Evolutionary conservation across 169 alveolate species (phyloP).

Genomic region (Amoebophrya sp.): DNA sequence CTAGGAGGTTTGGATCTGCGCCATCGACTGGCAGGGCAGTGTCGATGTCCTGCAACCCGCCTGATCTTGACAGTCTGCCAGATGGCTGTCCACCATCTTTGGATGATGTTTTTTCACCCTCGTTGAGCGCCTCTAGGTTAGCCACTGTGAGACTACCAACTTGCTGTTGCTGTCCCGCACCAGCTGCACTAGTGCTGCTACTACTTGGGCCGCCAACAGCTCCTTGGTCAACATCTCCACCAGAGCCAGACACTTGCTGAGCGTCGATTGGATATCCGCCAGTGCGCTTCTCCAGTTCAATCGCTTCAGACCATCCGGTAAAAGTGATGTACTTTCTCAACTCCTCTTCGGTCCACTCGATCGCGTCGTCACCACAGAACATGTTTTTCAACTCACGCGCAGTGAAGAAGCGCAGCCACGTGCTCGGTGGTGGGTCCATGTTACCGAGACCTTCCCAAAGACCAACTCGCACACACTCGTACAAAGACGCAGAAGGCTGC

Average conservation of each 20-base stretch:
- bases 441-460: neutral
- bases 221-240: too few species aligned
- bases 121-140: neutral
- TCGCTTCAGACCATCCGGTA: neutral
- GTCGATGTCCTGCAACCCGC: neutral
- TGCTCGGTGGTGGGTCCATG: neutral
- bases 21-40: neutral
- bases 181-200: too few species aligned
- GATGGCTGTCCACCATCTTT: neutral
- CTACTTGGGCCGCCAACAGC: neutral
- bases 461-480: neutral
- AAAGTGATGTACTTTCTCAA: neutral
- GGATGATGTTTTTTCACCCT: neutral
- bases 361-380: neutral
- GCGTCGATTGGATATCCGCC: neutral
- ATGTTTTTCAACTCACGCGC: neutral
- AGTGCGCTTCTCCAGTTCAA: neutral
- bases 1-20: neutral
- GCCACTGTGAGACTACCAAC: neutral
- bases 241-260: neutral
- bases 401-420: neutral
- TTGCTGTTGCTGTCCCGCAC: too few species aligned
- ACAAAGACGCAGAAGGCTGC: neutral
- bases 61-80: neutral
- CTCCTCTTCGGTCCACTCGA: neutral